phyloP scores from a whole-genome alignment of 352 stramenopile genomes.

The Phytophthora palmivora region DNA sequence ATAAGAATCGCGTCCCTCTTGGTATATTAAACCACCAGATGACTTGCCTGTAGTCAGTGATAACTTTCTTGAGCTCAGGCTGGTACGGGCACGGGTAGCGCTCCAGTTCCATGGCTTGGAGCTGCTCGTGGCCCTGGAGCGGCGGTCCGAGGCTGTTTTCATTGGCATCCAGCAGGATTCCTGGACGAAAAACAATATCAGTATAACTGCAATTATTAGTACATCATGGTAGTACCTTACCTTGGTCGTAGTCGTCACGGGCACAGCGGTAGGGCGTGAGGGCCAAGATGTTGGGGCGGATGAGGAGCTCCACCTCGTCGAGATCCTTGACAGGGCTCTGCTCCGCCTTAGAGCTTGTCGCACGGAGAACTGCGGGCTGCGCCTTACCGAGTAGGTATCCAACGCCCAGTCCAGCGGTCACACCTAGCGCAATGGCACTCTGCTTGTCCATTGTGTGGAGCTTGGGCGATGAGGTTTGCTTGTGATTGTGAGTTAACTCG shows the following conservation, averaged over 20 bases:
- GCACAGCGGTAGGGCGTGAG: conserved; percentile 97
- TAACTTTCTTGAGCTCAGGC: conserved; percentile 91
- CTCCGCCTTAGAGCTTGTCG: conserved; percentile 4
- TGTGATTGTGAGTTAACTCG: conserved; percentile 12
- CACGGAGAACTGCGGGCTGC: conserved; percentile 32
- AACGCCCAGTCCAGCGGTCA: conserved; percentile 70
- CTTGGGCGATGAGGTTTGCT: conserved; percentile 2
- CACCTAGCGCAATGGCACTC: conserved; percentile 61
- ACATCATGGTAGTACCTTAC: conserved; percentile 29
- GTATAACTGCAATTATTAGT: background rate
- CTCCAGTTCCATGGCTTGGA: conserved; percentile 87
- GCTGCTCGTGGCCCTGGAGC: conserved; percentile 72
- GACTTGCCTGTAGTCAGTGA: conserved; percentile 81
- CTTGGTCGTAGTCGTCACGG: conserved; percentile 95
- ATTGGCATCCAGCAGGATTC: conserved; percentile 98
- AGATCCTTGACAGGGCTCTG: conserved; percentile 16
- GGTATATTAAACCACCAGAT: conserved; percentile 18
- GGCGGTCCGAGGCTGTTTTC: conserved; percentile 97
- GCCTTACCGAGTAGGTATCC: conserved; percentile 72
- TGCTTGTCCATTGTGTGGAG: conserved; percentile 72
- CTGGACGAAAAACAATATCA: conserved; percentile 36
- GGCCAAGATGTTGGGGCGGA: conserved; percentile 96
- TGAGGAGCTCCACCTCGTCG: conserved; percentile 88
- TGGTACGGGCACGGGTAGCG: conserved; percentile 97
- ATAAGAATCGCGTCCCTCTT: background rate